Percentiles rank a stretch among this genome's conserved stretches.
phyloP scores from a whole-genome alignment of 169 alveolate species.

The Blepharisma undulans region DNA sequence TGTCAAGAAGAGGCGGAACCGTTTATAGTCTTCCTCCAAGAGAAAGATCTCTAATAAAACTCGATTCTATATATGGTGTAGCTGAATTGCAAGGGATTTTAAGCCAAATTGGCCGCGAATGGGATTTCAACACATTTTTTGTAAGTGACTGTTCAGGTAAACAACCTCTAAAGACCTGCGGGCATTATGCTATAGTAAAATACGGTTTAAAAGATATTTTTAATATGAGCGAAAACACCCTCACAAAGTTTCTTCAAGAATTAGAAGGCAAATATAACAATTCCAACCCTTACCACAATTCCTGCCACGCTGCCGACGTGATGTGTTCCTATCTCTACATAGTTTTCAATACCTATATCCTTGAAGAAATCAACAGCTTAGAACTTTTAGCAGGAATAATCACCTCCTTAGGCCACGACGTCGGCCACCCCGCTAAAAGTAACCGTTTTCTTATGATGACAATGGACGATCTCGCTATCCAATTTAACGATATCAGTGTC shows the following conservation, averaged over 20 bases:
- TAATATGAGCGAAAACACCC: background rate
- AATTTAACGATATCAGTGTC: slow-evolving; percentile 91
- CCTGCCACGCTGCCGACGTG: slow-evolving; percentile 36
- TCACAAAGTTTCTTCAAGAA: background rate
- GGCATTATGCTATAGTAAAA: background rate
- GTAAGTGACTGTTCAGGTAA: background rate
- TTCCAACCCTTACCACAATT: slow-evolving; percentile 30
- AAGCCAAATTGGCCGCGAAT: background rate
- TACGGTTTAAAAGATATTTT: background rate
- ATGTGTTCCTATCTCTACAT: slow-evolving; percentile 2
- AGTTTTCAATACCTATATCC: slow-evolving; percentile 6
- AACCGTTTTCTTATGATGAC: slow-evolving; percentile 35
- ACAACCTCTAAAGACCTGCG: background rate
- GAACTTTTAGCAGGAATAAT: slow-evolving; percentile 80
- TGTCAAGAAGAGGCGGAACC: background rate
- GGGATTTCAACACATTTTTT: slow-evolving; percentile 34
- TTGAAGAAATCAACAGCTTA: slow-evolving; percentile 47
- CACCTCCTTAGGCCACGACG: slow-evolving; percentile 93
- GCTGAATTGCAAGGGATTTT: slow-evolving; percentile 5
- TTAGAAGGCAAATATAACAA: background rate
- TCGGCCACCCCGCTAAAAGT: slow-evolving; percentile 92
- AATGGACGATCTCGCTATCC: slow-evolving; percentile 49
- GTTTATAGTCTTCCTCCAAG: background rate
- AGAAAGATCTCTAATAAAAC: background rate
- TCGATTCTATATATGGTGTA: background rate